Evolutionary conservation across 495 filamentous ascomycete genomes (phyloP).

Genomic region (Geopyxis carbonaria): DNA sequence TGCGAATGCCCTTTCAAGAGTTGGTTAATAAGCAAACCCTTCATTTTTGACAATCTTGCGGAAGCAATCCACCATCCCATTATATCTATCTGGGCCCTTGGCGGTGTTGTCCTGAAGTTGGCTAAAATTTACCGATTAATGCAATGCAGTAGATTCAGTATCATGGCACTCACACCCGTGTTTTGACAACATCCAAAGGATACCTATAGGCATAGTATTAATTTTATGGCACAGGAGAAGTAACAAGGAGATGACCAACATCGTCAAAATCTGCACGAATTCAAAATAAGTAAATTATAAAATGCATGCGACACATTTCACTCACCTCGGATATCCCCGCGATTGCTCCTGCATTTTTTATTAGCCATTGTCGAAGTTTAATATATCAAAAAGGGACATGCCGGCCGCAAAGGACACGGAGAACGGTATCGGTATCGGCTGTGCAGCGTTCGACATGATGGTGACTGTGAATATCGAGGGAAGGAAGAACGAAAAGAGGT

Average conservation of each 20-base stretch:
- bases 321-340: conserved; percentile 84
- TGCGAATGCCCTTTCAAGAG: background rate
- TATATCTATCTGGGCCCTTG: conserved; percentile 47
- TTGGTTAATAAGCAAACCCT: conserved; percentile 43
- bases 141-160: background rate
- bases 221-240: conserved; percentile 15
- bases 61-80: conserved; percentile 95
- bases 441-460: conserved; percentile 16
- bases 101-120: conserved; percentile 23
- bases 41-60: conserved; percentile 87
- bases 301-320: conserved; percentile 13
- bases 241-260: conserved; percentile 35
- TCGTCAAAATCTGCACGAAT: conserved; percentile 71
- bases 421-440: conserved; percentile 20
- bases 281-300: conserved; percentile 25
- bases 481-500: background rate
- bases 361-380: conserved; percentile 5
- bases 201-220: conserved; percentile 46
- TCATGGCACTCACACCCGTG: conserved; percentile 55
- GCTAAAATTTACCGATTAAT: conserved; percentile 11
- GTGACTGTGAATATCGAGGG: background rate
- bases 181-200: conserved; percentile 96
- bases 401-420: conserved; percentile 24
- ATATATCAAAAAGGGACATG: conserved; percentile 12
- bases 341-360: conserved; percentile 45